phyloP scores from a whole-genome alignment of 2,329 filamentous ascomycete genomes.

The Cladosporium sp. region DNA sequence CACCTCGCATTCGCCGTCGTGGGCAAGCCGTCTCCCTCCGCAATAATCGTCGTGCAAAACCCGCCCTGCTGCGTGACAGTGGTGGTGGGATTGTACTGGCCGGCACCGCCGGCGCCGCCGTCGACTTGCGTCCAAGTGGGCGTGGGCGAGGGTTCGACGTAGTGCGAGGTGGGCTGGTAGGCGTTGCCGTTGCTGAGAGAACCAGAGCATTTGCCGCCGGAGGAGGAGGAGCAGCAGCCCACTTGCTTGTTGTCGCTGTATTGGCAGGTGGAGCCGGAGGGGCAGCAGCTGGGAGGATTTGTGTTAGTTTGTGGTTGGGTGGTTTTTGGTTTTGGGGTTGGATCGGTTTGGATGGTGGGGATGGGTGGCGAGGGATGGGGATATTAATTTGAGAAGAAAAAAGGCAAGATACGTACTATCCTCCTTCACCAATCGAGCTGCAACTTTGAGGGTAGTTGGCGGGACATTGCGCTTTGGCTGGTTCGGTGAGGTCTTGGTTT shows the following conservation, averaged over 20 bases:
- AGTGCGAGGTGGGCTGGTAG: conserved; percentile 18
- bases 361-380: neutral
- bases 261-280: conserved; percentile 28
- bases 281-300: conserved; percentile 30
- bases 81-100: conserved; percentile 18
- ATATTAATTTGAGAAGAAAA: neutral
- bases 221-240: conserved; percentile 32
- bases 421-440: conserved; percentile 37
- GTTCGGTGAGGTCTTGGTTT: conserved; percentile 21
- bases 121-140: no score
- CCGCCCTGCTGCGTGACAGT: conserved; percentile 20
- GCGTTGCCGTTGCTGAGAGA: conserved; percentile 15
- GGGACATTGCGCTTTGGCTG: conserved; percentile 32
- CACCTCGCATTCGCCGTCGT: conserved; percentile 30
- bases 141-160: conserved; percentile 19
- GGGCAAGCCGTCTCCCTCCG: conserved; percentile 29
- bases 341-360: no score
- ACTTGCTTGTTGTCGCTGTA: conserved; percentile 28
- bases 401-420: conserved; percentile 40
- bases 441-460: conserved; percentile 38
- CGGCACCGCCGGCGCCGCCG: no score
- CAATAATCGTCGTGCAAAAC: conserved; percentile 34
- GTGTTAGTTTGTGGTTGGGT: conserved; percentile 1
- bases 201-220: conserved; percentile 28
- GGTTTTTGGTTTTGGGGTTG: neutral